Evolutionary conservation across 176 grass and related monocot genomes (phyloP), one percentile per base, ranked within the genome.

Genomic region (Cenchrus purpureus): DNA sequence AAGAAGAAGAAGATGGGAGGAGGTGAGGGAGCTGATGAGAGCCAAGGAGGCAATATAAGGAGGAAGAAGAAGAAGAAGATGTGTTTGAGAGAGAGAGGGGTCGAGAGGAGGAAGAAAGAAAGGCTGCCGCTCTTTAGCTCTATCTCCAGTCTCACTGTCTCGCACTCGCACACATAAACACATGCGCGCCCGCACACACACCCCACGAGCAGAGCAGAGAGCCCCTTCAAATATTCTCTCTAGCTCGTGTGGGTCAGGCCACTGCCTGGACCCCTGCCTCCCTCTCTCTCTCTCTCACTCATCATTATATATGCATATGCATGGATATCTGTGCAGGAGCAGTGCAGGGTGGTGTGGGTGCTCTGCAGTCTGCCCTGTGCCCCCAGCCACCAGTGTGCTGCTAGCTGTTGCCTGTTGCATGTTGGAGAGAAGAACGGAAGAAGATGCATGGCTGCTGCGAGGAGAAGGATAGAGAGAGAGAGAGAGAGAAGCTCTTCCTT

Each of bases 271-370:
- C 79, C 82, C 70, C 50, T 68, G 31, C 20, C 20, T 56, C 10
- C 37, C 34, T 25, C 55, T 45, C n/a, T 50, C 32, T 76, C 53
- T 86, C 65, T 88, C 86, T 79, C 82, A 79, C 87, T 86, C 82
- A 93, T 91, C 74, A 87, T 89, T 91, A 84, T 88, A 97, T 87
- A 88, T 91, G 85, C 82, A 83, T 80, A 80, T 63, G 81, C 87
- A 86, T 83, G 68, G 89, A 68, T 87, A 83, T 83, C 58, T 84
- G 86, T 87, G 86, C 84, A 82, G 12, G 71, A 79, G 49, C 84
- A 82, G 62, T 81, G 77, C 60, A 79, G 84, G 53, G 55, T 20
- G 57, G 45, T 46, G 45, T 46, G 82, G 67, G 89, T 62, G 68
- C 79, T 62, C 76, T 40, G 37, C 37, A 40, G 37, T 40, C 37